Evolutionary conservation across 2,329 filamentous ascomycete genomes (phyloP).

Genomic region (Clonostachys rhizophaga): DNA sequence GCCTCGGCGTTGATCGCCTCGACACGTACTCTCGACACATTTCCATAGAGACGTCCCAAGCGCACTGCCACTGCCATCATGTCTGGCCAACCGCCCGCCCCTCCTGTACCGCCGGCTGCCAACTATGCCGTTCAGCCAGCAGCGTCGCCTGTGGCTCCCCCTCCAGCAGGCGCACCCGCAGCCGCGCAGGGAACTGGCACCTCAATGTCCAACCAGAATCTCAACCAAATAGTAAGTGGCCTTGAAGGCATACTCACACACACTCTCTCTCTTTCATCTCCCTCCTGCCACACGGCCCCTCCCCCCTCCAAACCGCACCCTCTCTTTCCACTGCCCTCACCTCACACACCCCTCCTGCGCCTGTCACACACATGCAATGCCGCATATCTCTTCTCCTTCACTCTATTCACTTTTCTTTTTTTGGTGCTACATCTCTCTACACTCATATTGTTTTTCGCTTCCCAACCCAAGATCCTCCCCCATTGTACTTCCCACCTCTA

Average conservation of each 20-base stretch:
- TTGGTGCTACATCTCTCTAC: no score
- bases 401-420: no score
- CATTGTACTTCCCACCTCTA: no score
- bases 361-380: no score
- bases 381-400: no score
- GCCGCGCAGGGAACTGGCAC: constrained; percentile 14
- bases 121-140: constrained; percentile 22
- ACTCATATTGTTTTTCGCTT: no score
- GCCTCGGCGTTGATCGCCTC: constrained; percentile 1
- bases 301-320: background rate
- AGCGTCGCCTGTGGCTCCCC: constrained; percentile 21
- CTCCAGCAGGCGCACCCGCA: constrained; percentile 9
- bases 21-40: background rate
- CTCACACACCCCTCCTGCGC: no score
- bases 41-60: constrained; percentile 1
- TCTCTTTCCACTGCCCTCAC: background rate
- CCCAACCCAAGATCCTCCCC: no score
- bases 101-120: constrained; percentile 19
- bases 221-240: constrained; percentile 87
- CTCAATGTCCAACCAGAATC: constrained; percentile 75
- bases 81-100: constrained; percentile 24
- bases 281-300: constrained; percentile 1
- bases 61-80: constrained; percentile 10
- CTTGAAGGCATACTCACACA: no score
- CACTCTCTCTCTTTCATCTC: background rate